Percentiles rank a stretch among this genome's conserved stretches.
Evolutionary conservation across 208 protist genomes (phyloP).

Genomic region (Angomonas ambiguus): DNA sequence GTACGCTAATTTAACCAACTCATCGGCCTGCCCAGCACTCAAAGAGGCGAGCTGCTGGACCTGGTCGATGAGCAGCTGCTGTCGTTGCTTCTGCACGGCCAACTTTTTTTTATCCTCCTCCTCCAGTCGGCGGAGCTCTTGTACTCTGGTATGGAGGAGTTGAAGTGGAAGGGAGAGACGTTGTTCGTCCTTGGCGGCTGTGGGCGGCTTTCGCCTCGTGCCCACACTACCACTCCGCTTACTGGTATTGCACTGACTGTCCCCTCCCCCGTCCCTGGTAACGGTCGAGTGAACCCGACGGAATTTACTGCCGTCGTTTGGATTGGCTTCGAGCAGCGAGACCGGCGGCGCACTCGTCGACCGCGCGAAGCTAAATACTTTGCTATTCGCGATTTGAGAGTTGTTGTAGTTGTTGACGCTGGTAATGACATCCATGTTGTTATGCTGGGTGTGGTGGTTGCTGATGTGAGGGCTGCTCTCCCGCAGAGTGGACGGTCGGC

Average conservation of each 20-base stretch:
- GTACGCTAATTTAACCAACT: constrained; percentile 38
- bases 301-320: no score
- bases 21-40: constrained; percentile 50
- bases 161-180: not conserved
- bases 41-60: constrained; percentile 46
- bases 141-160: constrained; percentile 17
- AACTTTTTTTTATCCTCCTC: constrained; percentile 39
- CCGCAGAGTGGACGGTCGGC: not conserved
- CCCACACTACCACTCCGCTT: no score
- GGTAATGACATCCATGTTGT: no score
- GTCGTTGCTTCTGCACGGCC: constrained; percentile 33
- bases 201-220: not conserved
- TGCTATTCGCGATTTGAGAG: not conserved
- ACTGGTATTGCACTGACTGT: no score
- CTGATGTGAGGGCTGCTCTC: not conserved
- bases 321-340: not conserved
- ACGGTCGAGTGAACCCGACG: no score
- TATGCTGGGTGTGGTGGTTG: not conserved
- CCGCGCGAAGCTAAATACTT: not conserved
- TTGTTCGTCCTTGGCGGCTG: constrained; percentile 21
- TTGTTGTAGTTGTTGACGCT: not conserved
- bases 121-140: constrained; percentile 59
- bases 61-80: constrained; percentile 48
- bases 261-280: no score
- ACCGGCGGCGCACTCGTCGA: not conserved